These are phyloP conservation scores for Blastomyces parvus DNA, from an alignment of 2,329 filamentous ascomycete genomes.

Conservation along the genomic window DNA sequence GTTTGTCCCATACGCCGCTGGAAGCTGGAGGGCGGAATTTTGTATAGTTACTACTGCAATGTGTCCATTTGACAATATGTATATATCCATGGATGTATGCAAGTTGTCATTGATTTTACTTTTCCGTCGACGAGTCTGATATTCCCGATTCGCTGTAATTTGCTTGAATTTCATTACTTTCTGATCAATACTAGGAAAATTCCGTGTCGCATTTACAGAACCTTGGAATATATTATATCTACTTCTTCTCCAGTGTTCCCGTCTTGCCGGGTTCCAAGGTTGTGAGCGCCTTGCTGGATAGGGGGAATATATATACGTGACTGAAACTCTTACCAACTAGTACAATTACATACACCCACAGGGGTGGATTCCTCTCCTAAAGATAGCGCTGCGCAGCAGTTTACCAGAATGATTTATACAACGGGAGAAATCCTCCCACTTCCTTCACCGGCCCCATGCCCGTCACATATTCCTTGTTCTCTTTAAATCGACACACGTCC, in stretches of 20 bases:
- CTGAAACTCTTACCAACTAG: no score
- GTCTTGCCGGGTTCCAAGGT: no score
- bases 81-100: background rate
- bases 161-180: no score
- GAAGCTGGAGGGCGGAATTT: background rate
- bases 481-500: conserved; percentile 2
- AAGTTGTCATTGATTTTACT: background rate
- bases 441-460: background rate
- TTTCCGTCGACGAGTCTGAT: background rate
- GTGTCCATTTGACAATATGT: background rate
- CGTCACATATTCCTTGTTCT: background rate
- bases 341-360: background rate
- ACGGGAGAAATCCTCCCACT: background rate
- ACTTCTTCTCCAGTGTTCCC: no score
- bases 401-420: background rate
- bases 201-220: no score
- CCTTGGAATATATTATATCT: no score
- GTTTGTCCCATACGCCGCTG: background rate
- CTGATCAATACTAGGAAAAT: no score
- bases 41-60: background rate
- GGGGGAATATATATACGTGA: no score
- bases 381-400: background rate
- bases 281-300: background rate
- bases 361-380: background rate
- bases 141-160: background rate